phyloP scores from a whole-genome alignment of 176 grass and related monocot genomes.

The Areca catechu region DNA sequence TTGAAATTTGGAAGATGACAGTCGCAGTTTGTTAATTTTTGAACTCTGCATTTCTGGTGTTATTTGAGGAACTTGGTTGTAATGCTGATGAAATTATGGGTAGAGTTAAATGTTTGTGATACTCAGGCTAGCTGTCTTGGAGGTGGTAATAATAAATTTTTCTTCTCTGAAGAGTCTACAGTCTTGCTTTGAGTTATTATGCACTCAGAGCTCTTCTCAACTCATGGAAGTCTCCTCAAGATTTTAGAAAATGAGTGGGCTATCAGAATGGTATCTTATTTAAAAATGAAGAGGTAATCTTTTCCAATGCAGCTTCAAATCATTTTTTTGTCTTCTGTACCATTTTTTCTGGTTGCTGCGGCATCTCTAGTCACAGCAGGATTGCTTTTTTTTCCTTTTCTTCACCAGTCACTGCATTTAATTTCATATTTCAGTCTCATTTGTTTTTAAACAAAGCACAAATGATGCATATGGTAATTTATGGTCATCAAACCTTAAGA shows the following conservation, averaged over 20 bases:
- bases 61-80: constrained; percentile 76
- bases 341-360: no score
- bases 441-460: no score
- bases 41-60: constrained; percentile 24
- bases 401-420: no score
- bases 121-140: constrained; percentile 86
- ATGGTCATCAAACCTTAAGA: no score
- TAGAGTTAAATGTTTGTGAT: constrained; percentile 90
- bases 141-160: constrained; percentile 71
- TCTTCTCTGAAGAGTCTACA: constrained; percentile 91
- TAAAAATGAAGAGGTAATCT: constrained; percentile 79
- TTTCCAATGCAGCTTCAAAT: background rate
- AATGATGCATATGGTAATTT: no score
- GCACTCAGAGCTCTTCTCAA: constrained; percentile 81
- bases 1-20: background rate
- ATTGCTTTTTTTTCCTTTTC: no score
- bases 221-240: constrained; percentile 36
- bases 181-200: constrained; percentile 83
- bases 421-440: no score
- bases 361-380: no score
- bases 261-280: constrained; percentile 91
- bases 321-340: no score
- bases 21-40: background rate
- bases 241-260: constrained; percentile 59
- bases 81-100: constrained; percentile 64